Evolutionary conservation across 208 protist genomes (phyloP), one percentile per base, ranked within the genome.

Genomic region (Leishmania guyanensis): DNA sequence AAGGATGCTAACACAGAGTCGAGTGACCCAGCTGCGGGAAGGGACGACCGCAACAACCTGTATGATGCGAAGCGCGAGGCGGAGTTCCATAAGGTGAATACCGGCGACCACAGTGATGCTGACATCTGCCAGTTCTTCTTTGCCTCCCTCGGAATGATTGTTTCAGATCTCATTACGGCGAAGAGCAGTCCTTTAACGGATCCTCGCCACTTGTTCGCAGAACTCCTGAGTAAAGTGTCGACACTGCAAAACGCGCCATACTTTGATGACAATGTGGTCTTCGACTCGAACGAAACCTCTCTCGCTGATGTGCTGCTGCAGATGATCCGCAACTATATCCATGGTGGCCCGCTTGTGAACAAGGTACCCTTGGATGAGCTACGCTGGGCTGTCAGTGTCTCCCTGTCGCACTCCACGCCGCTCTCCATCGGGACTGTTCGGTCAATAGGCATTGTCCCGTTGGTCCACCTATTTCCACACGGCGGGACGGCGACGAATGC

Each of bases 261-360:
- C 83, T 93, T 98, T 66, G 92, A 95, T 43, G 92, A 96, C 43
- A 84, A 92, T 62, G 93, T 95, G 2, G 86, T 95, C 48, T 92
- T 94, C 65, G 89, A 95, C 79, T 33, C 88, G 0, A 88, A 87
- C 29, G 85, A 94, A 39, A 89, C 92, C 5, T 90, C 91, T 48
- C 79, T 98, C 29, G 95, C 95, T 0, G 95, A 98, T 81, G 89
- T 98, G 64, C 81, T 98, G 5, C 83, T 98, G 22, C 95, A 98
- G 80, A 98, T 98, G 95, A 97, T 98, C 75, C 95, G 93, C 64
- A 98, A 98, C 86, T 98, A 98, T 85, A 88, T 98, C 50, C 93
- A 95, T 69, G 93, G 92, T 5, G 95, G 95, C 0, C 95, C 95
- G n/a, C 87, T 97, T 74, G 93, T 97, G 51, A 94, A 94, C 82